A percentile compares a stretch with the other conserved stretches of the same genome.
Evolutionary conservation across 768 basidiomycete species (phyloP).

Genomic region (Tulasnella sp.): DNA sequence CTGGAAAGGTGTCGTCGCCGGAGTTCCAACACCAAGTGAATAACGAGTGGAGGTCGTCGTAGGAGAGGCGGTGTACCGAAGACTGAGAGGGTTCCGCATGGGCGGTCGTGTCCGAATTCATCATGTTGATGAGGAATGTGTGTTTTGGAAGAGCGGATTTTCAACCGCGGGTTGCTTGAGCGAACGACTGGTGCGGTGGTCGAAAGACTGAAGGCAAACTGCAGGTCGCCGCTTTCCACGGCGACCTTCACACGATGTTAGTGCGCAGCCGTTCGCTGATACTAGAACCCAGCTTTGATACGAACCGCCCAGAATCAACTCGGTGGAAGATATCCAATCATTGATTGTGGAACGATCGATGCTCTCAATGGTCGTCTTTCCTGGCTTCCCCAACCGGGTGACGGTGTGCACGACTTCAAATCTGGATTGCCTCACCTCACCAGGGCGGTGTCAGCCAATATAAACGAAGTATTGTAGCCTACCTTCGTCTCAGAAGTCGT

Average conservation of each 20-base stretch:
- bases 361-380: too few relatives aligned
- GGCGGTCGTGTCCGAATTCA: not conserved
- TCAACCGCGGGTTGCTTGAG: not conserved
- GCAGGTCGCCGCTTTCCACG: not conserved
- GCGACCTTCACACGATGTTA: not conserved
- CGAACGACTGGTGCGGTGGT: not conserved
- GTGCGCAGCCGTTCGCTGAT: not conserved
- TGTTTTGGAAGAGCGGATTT: not conserved
- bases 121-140: not conserved
- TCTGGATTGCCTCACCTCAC: too few relatives aligned
- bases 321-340: too few relatives aligned
- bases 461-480: too few relatives aligned
- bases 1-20: too few relatives aligned
- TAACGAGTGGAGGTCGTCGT: not conserved
- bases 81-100: not conserved
- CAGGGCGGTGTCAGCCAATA: too few relatives aligned
- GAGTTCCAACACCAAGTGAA: not conserved
- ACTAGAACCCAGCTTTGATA: not conserved
- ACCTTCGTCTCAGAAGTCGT: too few relatives aligned
- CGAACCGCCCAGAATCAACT: not conserved
- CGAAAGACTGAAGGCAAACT: not conserved
- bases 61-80: not conserved
- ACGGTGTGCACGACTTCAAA: too few relatives aligned
- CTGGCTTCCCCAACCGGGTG: too few relatives aligned
- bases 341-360: too few relatives aligned